Evolutionary conservation across 768 basidiomycete genomes (phyloP), one percentile per base, ranked within the genome.

Genomic region (Boletus coccyginus): DNA sequence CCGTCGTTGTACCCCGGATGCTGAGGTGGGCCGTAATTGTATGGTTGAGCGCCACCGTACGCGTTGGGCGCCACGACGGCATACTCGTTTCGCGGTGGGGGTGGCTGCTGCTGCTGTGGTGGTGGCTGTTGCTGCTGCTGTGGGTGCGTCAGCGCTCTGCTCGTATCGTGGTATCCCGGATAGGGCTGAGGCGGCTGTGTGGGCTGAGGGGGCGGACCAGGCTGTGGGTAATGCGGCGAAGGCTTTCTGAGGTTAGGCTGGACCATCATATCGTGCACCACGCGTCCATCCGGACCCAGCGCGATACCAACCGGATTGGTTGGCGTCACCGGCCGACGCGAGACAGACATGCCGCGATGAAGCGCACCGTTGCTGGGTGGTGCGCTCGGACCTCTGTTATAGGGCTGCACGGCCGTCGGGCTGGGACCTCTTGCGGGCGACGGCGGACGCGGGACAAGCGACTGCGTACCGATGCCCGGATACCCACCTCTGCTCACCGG

Each of bases 251-350:
- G 62, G 1, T 35, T 36, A 0, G 64, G 55, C 71, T 75, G 58
- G 81, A 81, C 61, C 84, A 94, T 85, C 40, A 82, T 79, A 70
- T 96, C 94, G 57, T 88, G 84, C 36, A 87, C 75, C 7, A 96
- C 94, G 14, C 86, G 80, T 9, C 94, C 94, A 55, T 77, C 82
- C 0, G 87, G 85, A 60, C 92, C 93, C 3, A 96, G 76, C 3
- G 84, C 81, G 57, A 96, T 95, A 4, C 94, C 93, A 5, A 92
- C 79, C n/a, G 78, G 77, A 55, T 88, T 92, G 32, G 88, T 88
- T 55, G 87, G 91, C 14, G 87, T 77, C n/a, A 86, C 78, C 71
- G 9, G 93, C 5, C 5, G 72, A 31, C 64, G 74, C 60, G 64
- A 75, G 7, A 71, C 70, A 2, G 70, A 63, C 41, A 55, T 13